A percentile compares a stretch with the other conserved stretches of the same genome.
Conservation (phyloP, 305 asterid species). For the Petunia hybrid region DNA sequence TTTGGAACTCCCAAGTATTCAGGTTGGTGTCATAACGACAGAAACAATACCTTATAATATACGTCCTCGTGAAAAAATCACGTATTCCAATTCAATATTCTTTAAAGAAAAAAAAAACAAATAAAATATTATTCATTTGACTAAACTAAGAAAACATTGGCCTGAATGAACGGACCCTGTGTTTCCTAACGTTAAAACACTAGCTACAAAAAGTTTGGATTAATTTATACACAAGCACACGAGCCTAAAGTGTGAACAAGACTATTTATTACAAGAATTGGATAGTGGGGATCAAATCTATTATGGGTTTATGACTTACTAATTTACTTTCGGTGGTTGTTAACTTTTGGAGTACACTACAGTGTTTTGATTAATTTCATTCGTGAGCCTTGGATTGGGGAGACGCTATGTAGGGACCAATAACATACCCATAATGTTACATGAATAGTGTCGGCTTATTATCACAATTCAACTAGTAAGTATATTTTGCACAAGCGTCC, state of each 20-base stretch:
- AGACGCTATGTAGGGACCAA: not conserved
- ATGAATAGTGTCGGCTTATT: too few species aligned
- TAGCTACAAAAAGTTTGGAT: not conserved
- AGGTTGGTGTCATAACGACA: slow-evolving; percentile 36
- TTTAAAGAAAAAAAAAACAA: not conserved
- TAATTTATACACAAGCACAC: slow-evolving; percentile 28
- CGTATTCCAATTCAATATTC: slow-evolving; percentile 40
- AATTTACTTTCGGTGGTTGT: slow-evolving; percentile 42
- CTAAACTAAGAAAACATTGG: slow-evolving; percentile 42
- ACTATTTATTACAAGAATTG: not conserved
- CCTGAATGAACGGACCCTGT: slow-evolving; percentile 45
- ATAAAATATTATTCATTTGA: slow-evolving; percentile 40
- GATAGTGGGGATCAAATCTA: slow-evolving; percentile 24
- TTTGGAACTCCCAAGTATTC: slow-evolving; percentile 45
- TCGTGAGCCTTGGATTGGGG: slow-evolving; percentile 10
- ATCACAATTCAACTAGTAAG: too few species aligned
- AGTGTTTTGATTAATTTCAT: not conserved
- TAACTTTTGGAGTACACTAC: slow-evolving; percentile 20
- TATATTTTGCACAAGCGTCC: too few species aligned
- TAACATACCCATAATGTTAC: too few species aligned
- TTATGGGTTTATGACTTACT: slow-evolving; percentile 15
- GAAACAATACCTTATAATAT: not conserved
- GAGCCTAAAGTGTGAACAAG: slow-evolving; percentile 1
- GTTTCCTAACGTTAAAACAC: slow-evolving; percentile 49
- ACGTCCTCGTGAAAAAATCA: not conserved